phyloP scores from a whole-genome alignment of 2,329 filamentous ascomycete genomes.

The Ramularia endophylla region DNA sequence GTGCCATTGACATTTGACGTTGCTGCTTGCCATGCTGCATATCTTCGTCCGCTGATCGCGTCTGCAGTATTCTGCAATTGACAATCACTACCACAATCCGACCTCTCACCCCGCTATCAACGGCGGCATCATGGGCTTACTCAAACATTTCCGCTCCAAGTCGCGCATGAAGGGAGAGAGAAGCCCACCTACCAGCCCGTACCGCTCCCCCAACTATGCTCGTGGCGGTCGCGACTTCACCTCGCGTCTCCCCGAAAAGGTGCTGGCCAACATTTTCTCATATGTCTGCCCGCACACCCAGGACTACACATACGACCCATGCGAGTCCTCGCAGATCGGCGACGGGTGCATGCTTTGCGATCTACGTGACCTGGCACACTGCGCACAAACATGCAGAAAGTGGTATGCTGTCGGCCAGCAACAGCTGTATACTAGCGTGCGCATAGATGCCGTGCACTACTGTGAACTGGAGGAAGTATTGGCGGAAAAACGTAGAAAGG shows the following conservation, averaged over 20 bases:
- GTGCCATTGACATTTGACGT: too few species aligned
- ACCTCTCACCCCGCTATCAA: too few species aligned
- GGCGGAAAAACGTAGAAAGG: slow-evolving; percentile 66
- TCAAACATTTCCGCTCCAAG: slow-evolving; percentile 44
- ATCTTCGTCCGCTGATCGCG: neutral
- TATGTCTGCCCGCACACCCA: slow-evolving; percentile 76
- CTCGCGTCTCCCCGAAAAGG: slow-evolving; percentile 54
- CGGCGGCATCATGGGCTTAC: slow-evolving; percentile 44
- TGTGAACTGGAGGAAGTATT: slow-evolving; percentile 80
- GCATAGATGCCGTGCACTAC: slow-evolving; percentile 92
- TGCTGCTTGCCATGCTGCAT: too few species aligned
- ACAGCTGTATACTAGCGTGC: slow-evolving; percentile 71
- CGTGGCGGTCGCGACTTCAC: slow-evolving; percentile 35
- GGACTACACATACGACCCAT: slow-evolving; percentile 73
- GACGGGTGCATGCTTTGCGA: slow-evolving; percentile 92
- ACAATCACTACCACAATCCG: too few species aligned
- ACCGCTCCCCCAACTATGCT: slow-evolving; percentile 20
- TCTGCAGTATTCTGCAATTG: too few species aligned
- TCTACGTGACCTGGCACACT: slow-evolving; percentile 78
- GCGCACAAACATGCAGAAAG: slow-evolving; percentile 63
- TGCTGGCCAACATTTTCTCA: slow-evolving; percentile 72
- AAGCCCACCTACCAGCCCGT: slow-evolving; percentile 22
- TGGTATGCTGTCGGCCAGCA: slow-evolving; percentile 60
- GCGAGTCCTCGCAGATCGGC: slow-evolving; percentile 71
- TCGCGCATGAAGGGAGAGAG: slow-evolving; percentile 36